Conservation (phyloP, 352 stramenopile species). For the Globisporangium viniferum region DNA sequence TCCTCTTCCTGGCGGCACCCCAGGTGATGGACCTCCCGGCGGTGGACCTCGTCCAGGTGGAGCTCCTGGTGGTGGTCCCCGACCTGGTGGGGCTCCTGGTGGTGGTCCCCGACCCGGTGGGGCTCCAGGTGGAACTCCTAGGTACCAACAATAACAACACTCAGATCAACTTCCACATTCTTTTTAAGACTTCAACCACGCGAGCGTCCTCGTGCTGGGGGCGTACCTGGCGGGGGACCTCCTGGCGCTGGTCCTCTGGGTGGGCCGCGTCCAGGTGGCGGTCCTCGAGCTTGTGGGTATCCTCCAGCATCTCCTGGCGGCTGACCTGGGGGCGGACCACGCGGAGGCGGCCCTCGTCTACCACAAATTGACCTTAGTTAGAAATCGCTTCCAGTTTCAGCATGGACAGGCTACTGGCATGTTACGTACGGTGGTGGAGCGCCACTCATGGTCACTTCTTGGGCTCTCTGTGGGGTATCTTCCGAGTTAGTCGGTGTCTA, state of each 20-base stretch:
- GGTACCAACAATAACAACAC: conserved; percentile 1
- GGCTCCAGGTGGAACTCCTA: conserved; percentile 16
- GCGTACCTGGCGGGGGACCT: conserved; percentile 42
- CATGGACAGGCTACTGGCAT: background rate
- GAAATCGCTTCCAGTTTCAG: background rate
- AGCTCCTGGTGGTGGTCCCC: conserved; percentile 22
- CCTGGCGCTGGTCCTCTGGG: conserved; percentile 31
- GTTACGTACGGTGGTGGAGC: conserved; percentile 26
- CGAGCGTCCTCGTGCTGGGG: background rate
- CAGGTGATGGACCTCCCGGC: conserved; percentile 17
- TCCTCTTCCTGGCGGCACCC: conserved; percentile 24
- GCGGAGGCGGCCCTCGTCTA: conserved; percentile 26
- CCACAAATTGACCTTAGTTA: background rate
- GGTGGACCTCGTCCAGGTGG: conserved; percentile 16
- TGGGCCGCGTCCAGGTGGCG: conserved; percentile 41
- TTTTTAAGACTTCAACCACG: background rate
- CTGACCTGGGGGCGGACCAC: conserved; percentile 35
- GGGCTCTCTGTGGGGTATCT: background rate
- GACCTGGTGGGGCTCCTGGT: conserved; percentile 8
- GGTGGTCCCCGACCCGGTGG: too few species aligned
- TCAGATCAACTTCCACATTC: background rate
- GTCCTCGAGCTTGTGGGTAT: conserved; percentile 55
- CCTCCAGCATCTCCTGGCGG: conserved; percentile 16
- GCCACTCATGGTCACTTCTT: conserved; percentile 21
- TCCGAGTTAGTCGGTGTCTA: conserved; percentile 1